phyloP scores from a whole-genome alignment of 2,329 filamentous ascomycete genomes.

The Hirsutella thompsonii region DNA sequence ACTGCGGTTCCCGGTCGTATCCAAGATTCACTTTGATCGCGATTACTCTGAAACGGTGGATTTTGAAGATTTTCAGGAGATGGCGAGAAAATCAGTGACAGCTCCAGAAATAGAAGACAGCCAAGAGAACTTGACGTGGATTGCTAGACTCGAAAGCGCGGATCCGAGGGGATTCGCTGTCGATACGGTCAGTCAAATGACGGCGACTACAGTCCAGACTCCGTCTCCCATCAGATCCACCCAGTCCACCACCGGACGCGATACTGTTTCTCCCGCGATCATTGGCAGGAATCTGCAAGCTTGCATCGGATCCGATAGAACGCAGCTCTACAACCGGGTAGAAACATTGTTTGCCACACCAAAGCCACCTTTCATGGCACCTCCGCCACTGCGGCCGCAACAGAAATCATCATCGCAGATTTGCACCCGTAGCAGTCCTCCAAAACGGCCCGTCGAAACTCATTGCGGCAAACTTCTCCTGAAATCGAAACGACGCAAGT shows the following conservation, averaged over 20 bases:
- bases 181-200: conserved; percentile 33
- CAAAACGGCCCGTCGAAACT: conserved; percentile 1
- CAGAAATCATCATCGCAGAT: background rate
- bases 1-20: conserved; percentile 62
- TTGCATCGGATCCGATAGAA: background rate
- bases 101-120: conserved; percentile 37
- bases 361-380: conserved; percentile 1
- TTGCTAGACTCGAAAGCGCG: conserved; percentile 42
- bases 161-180: conserved; percentile 31
- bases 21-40: conserved; percentile 68
- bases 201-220: conserved; percentile 22
- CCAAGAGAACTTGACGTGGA: conserved; percentile 49
- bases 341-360: background rate
- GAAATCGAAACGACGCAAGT: conserved; percentile 12
- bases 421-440: conserved; percentile 2
- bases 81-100: conserved; percentile 45
- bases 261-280: background rate
- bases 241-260: conserved; percentile 7
- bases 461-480: conserved; percentile 3
- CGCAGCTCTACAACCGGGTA: background rate
- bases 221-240: conserved; percentile 18
- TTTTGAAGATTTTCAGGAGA: conserved; percentile 55
- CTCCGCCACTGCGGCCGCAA: conserved; percentile 2
- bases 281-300: background rate
- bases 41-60: conserved; percentile 54